Evolutionary conservation across 2,329 filamentous ascomycete genomes (phyloP), one percentile per base, ranked within the genome.

Genomic region (Diplocarpon mali): DNA sequence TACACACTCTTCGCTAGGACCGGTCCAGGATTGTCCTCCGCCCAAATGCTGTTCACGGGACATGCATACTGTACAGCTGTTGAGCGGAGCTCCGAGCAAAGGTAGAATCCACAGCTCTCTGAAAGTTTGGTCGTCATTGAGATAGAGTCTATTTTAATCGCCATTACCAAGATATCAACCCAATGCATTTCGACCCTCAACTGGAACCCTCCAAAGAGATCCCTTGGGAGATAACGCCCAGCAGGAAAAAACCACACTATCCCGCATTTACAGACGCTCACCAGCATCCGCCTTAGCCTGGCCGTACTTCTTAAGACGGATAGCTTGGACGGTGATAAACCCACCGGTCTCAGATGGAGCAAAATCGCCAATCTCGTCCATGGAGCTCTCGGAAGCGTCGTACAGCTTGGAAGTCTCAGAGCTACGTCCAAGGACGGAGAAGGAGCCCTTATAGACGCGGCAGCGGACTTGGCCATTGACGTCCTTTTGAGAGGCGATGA

Each of bases 271-370:
- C 42, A 60, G 80, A 53, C 89, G 89, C 66, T 80, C 95, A 37
- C 80, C 73, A 68, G 80, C 85, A 49, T 73, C 72, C 64, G 89
- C 85, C 62, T 84, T 70, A 9, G 84, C 96, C 67, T 96, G 89
- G 69, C 69, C 69, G 48, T 68, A 72, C 64, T 75, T 80, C 65
- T 78, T 53, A 24, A 52, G 34, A 12, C 50, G 44, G 27, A 53
- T 53, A 28, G 48, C 44, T 41, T 56, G 41, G 57, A 58, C 57
- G 65, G 46, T 39, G 39, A 49, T 78, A 66, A 82, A 82, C 28
- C 77, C 78, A 34, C 75, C 80, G 35, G 79, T 81, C 58, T 83
- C 80, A 48, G 68, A 67, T 14, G 80, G 79, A 54, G 69, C 69
- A 61, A 85, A 85, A 64, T 78, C 75, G 54, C 74, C 78, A 53